Evolutionary conservation across 2,329 filamentous ascomycete species (phyloP).

Genomic region (Fusarium sp.): DNA sequence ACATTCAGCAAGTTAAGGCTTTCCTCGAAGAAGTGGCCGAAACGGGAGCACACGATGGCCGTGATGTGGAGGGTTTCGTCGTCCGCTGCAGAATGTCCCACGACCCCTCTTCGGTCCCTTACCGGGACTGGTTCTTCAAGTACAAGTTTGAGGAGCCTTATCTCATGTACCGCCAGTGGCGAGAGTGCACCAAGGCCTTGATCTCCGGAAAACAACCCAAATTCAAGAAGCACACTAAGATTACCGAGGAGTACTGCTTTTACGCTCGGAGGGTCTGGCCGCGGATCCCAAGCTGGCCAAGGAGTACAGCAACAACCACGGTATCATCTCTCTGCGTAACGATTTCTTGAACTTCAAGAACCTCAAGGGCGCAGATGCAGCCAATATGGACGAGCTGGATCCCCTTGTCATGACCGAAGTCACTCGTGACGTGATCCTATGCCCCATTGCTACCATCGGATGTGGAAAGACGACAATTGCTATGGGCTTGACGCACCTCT

Average conservation of each 20-base stretch:
- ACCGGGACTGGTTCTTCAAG: constrained; percentile 99
- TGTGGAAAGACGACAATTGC: constrained; percentile 97
- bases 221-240: constrained; percentile 86
- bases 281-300: constrained; percentile 75
- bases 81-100: constrained; percentile 82
- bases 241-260: constrained; percentile 90
- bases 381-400: constrained; percentile 74
- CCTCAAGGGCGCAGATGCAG: constrained; percentile 89
- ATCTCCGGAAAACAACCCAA: constrained; percentile 81
- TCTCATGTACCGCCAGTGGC: constrained; percentile 98
- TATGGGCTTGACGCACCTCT: constrained; percentile 82
- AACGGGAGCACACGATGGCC: constrained; percentile 88
- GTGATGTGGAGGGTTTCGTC: constrained; percentile 97
- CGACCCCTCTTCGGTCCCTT: constrained; percentile 65
- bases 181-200: constrained; percentile 92
- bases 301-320: constrained; percentile 87
- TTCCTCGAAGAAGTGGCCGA: constrained; percentile 90
- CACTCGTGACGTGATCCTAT: constrained; percentile 79
- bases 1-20: constrained; percentile 77
- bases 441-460: constrained; percentile 91
- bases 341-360: constrained; percentile 88
- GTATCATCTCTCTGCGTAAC: constrained; percentile 90
- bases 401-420: constrained; percentile 64
- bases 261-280: constrained; percentile 81
- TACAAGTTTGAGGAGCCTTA: constrained; percentile 99